Conservation (phyloP, 352 stramenopile genomes). For the Phytophthora sansomeana region DNA sequence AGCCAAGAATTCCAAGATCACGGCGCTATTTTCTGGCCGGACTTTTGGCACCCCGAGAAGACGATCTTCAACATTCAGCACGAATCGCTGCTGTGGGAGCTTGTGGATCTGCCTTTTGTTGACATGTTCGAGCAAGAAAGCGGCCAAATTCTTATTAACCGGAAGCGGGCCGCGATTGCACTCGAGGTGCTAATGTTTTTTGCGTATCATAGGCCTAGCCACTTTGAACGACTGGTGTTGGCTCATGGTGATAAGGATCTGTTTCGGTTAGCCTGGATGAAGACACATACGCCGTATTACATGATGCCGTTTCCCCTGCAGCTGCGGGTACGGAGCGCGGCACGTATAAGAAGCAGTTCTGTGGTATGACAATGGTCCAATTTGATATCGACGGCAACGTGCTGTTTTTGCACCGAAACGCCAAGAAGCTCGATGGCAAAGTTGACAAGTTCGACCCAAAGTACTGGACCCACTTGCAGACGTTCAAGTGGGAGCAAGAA, state of each 20-base stretch:
- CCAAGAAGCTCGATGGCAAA: slow-evolving; percentile 71
- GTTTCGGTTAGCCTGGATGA: slow-evolving; percentile 84
- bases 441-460: slow-evolving; percentile 45
- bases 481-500: slow-evolving; percentile 47
- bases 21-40: slow-evolving; percentile 78
- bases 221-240: slow-evolving; percentile 68
- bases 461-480: slow-evolving; percentile 57
- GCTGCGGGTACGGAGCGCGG: slow-evolving; percentile 45
- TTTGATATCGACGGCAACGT: slow-evolving; percentile 58
- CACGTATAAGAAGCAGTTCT: slow-evolving; percentile 57
- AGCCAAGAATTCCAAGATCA: slow-evolving; percentile 47
- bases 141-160: slow-evolving; percentile 76
- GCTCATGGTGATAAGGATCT: slow-evolving; percentile 84
- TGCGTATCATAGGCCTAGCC: slow-evolving; percentile 61
- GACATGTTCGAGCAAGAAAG: slow-evolving; percentile 88
- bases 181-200: slow-evolving; percentile 73
- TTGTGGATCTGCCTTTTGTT: slow-evolving; percentile 66
- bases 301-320: slow-evolving; percentile 65
- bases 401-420: slow-evolving; percentile 81
- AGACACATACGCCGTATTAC: slow-evolving; percentile 60
- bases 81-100: slow-evolving; percentile 66
- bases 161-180: slow-evolving; percentile 39
- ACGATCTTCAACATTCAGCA: slow-evolving; percentile 79
- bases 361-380: slow-evolving; percentile 82
- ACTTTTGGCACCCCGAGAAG: slow-evolving; percentile 78